Conservation (phyloP, 768 basidiomycete genomes). For the Tricholoma sp. region DNA sequence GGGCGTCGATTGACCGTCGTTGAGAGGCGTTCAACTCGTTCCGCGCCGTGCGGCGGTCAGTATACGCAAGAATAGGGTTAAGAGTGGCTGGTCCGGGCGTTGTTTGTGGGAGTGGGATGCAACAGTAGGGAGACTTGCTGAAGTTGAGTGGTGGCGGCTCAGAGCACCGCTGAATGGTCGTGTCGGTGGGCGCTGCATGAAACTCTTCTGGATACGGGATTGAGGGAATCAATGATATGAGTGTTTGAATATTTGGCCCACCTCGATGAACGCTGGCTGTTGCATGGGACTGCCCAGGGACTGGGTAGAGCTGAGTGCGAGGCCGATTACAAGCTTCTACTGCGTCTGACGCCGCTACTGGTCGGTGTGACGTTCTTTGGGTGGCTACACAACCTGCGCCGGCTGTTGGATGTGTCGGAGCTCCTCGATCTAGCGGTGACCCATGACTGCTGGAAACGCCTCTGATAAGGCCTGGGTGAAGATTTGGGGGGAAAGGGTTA, state of each 20-base stretch:
- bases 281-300: background rate
- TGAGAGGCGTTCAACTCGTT: background rate
- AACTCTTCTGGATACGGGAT: background rate
- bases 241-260: too few relatives aligned
- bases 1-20: background rate
- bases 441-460: background rate
- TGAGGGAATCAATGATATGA: background rate
- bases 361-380: background rate
- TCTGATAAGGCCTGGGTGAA: background rate
- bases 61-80: background rate
- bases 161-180: background rate
- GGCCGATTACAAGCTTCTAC: background rate
- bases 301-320: too few relatives aligned
- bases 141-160: background rate
- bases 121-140: background rate
- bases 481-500: background rate
- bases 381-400: too few relatives aligned
- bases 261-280: too few relatives aligned
- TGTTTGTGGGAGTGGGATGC: background rate
- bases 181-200: background rate
- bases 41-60: background rate
- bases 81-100: background rate
- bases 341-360: background rate
- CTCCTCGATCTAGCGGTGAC: background rate
- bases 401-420: background rate